phyloP scores from a whole-genome alignment of 108 stramenopile species.

The Stephanodiscus minutulus region DNA sequence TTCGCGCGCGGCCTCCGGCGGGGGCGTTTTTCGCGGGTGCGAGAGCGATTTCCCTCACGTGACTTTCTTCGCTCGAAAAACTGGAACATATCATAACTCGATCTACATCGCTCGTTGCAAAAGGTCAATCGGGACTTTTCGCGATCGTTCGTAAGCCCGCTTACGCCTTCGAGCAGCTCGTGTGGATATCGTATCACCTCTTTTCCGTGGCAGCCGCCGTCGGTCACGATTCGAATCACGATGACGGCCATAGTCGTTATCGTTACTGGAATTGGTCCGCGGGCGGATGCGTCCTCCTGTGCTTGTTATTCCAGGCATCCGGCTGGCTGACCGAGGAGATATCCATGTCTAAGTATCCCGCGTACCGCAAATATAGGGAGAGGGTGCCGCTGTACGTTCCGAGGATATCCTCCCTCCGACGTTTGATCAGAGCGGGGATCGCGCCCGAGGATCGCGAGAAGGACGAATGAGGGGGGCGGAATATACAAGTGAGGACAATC shows the following conservation, averaged over 20 bases:
- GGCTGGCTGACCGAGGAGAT: slow-evolving; percentile 75
- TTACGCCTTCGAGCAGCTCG: slow-evolving; percentile 69
- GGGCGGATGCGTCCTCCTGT: slow-evolving; percentile 52
- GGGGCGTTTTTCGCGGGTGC: too few relatives aligned
- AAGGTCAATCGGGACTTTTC: slow-evolving; percentile 58
- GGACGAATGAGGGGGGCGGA: neutral
- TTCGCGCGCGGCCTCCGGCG: too few relatives aligned
- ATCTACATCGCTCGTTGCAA: too few relatives aligned
- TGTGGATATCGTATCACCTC: slow-evolving; percentile 68
- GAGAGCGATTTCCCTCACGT: neutral
- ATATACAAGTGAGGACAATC: neutral
- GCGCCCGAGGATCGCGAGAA: neutral
- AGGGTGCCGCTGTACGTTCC: slow-evolving; percentile 68
- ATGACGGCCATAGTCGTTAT: neutral
- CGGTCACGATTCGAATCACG: neutral
- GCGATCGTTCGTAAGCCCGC: slow-evolving; percentile 78
- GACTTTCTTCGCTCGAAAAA: too few relatives aligned
- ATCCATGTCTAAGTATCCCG: slow-evolving; percentile 62
- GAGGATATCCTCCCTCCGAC: slow-evolving; percentile 14
- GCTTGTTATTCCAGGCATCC: slow-evolving; percentile 70
- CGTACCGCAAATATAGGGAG: slow-evolving; percentile 58
- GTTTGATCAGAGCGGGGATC: neutral
- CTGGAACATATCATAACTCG: too few relatives aligned
- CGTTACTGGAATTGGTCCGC: slow-evolving; percentile 56
- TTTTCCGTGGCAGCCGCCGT: slow-evolving; percentile 56